Percentiles rank a stretch among this genome's conserved stretches.
Evolutionary conservation across 2,329 filamentous ascomycete species (phyloP).

Genomic region (Colletotrichum cordylinicola): DNA sequence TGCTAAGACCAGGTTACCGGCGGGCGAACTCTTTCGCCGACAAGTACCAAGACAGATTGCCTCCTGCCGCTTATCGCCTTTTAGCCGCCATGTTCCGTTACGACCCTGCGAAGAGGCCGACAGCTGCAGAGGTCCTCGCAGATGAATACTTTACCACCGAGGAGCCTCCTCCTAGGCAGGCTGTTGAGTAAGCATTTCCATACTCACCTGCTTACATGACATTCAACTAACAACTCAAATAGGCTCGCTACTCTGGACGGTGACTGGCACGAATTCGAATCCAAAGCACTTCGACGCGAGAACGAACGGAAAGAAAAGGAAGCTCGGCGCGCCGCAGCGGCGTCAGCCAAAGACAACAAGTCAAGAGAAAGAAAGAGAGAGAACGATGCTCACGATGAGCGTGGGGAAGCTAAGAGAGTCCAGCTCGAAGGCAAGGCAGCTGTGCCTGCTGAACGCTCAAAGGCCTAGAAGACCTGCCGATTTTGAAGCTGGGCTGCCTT

Average conservation of each 20-base stretch:
- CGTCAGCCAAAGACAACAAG: constrained; percentile 38
- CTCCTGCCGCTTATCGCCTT: constrained; percentile 82
- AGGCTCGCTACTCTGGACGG: constrained; percentile 83
- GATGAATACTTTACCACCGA: constrained; percentile 90
- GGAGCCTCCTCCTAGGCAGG: constrained; percentile 77
- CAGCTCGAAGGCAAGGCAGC: constrained; percentile 19
- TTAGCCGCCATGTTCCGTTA: constrained; percentile 86
- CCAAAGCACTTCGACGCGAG: constrained; percentile 90
- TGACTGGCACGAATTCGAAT: constrained; percentile 99
- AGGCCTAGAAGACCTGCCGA: not conserved
- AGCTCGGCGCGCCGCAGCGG: constrained; percentile 43
- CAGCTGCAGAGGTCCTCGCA: constrained; percentile 81
- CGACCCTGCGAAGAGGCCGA: constrained; percentile 83
- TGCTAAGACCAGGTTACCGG: constrained; percentile 79
- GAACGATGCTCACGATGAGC: constrained; percentile 34
- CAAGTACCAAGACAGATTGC: constrained; percentile 79
- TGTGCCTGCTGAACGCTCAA: constrained; percentile 2
- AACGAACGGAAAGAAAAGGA: constrained; percentile 73
- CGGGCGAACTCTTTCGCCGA: constrained; percentile 80
- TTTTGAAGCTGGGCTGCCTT: not conserved
- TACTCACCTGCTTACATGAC: not conserved
- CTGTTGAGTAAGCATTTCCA: constrained; percentile 72
- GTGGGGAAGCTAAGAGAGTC: constrained; percentile 36
- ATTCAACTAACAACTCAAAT: constrained; percentile 34
- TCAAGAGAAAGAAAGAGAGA: constrained; percentile 46